Percentiles rank a stretch among this genome's conserved stretches.
These are phyloP conservation scores for Oryza meridionalis DNA, from an alignment of 176 grass and related monocot genomes.

Conservation along the genomic window DNA sequence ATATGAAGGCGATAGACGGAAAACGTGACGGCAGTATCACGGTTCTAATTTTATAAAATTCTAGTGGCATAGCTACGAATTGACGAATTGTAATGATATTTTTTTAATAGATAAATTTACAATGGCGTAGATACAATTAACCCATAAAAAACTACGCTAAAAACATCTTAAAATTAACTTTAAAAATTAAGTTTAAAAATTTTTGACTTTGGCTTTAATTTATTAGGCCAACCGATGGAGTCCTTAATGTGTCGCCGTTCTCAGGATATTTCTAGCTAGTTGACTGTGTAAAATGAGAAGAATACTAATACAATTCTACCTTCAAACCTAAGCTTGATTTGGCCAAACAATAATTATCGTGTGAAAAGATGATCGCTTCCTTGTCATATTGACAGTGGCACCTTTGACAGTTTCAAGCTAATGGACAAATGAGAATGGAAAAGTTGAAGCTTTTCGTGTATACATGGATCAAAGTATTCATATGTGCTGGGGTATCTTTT, in stretches of 20 bases:
- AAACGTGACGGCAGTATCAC: too few relatives aligned
- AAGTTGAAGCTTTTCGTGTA: constrained; percentile 14
- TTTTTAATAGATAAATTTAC: too few relatives aligned
- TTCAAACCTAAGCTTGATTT: constrained; percentile 1
- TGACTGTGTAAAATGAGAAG: neutral
- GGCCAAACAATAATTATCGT: neutral
- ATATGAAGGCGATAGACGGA: too few relatives aligned
- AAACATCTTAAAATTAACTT: too few relatives aligned
- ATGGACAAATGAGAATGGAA: neutral
- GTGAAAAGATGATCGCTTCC: constrained; percentile 15
- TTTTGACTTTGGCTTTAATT: too few relatives aligned
- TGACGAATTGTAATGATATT: too few relatives aligned
- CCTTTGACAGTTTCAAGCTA: constrained; percentile 29
- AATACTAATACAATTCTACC: neutral
- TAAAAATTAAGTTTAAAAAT: too few relatives aligned
- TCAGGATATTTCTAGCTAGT: neutral
- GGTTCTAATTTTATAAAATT: too few relatives aligned
- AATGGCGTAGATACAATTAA: too few relatives aligned
- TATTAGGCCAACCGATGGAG: too few relatives aligned
- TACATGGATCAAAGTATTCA: neutral
- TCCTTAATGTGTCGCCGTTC: neutral
- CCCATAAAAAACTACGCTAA: too few relatives aligned
- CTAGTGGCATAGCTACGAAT: too few relatives aligned
- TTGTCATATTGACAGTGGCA: constrained; percentile 1
- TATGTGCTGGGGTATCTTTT: neutral